Conservation (phyloP, 768 basidiomycete genomes). For the Collybiopsis confluens region DNA sequence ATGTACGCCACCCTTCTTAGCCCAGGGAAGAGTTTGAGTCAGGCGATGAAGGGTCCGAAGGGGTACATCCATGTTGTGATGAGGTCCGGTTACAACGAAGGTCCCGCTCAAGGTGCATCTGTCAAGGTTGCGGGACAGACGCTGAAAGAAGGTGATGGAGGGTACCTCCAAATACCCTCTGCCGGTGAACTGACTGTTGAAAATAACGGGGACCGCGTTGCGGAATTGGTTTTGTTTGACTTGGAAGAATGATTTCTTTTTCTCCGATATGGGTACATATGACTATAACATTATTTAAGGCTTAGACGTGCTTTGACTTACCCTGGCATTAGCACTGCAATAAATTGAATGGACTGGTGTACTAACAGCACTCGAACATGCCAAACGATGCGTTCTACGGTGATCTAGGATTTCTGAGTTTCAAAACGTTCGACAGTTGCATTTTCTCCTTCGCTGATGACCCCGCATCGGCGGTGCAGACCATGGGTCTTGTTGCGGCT, state of each 20-base stretch:
- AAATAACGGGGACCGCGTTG: constrained; percentile 62
- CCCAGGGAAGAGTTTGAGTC: constrained; percentile 46
- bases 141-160: constrained; percentile 84
- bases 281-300: too few relatives aligned
- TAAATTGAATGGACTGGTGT: too few relatives aligned
- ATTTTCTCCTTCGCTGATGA: too few relatives aligned
- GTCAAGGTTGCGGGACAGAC: constrained; percentile 49
- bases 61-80: constrained; percentile 87
- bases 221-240: constrained; percentile 81
- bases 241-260: constrained; percentile 39
- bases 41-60: constrained; percentile 50
- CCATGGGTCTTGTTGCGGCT: too few relatives aligned
- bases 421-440: too few relatives aligned
- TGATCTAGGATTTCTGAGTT: too few relatives aligned
- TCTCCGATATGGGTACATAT: too few relatives aligned
- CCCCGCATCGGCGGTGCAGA: too few relatives aligned
- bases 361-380: too few relatives aligned
- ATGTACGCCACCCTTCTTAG: constrained; percentile 77
- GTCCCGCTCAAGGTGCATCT: constrained; percentile 49
- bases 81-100: constrained; percentile 73
- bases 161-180: constrained; percentile 59
- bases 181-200: constrained; percentile 35
- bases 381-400: too few relatives aligned
- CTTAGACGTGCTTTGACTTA: too few relatives aligned
- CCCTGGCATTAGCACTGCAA: too few relatives aligned